phyloP scores from a whole-genome alignment of 768 basidiomycete species.

The Lactarius akahatsu region DNA sequence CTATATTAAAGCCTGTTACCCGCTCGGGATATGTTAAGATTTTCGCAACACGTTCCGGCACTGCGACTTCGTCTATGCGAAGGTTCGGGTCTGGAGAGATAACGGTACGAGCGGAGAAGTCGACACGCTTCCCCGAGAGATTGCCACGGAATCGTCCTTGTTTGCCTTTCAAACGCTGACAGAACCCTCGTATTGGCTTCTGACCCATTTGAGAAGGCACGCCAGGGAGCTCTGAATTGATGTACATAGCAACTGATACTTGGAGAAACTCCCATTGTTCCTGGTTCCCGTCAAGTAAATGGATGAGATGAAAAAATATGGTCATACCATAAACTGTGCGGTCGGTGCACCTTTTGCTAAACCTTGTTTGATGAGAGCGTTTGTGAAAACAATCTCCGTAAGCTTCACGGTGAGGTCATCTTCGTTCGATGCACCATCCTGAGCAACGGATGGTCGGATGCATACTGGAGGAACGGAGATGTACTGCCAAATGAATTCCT shows the following conservation, averaged over 20 bases:
- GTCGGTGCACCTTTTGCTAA: conserved; percentile 86
- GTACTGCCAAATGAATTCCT: conserved; percentile 99
- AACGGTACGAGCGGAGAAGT: conserved; percentile 97
- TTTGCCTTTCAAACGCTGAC: conserved; percentile 97
- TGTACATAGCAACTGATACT: conserved; percentile 92
- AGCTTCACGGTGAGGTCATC: conserved; percentile 98
- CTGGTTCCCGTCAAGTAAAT: conserved; percentile 40
- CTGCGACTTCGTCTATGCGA: conserved; percentile 96
- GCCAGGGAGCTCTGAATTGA: conserved; percentile 96
- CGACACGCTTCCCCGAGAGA: conserved; percentile 97
- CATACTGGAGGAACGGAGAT: conserved; percentile 97
- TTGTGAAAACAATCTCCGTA: conserved; percentile 94
- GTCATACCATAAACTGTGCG: conserved; percentile 77
- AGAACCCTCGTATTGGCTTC: conserved; percentile 96
- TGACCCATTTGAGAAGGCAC: conserved; percentile 83
- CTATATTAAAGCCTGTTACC: conserved; percentile 89
- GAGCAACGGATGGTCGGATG: conserved; percentile 94
- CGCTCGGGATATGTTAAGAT: conserved; percentile 95
- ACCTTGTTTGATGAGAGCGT: conserved; percentile 88
- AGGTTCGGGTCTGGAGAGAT: conserved; percentile 99
- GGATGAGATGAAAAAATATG: conserved; percentile 14
- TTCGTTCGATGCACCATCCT: conserved; percentile 97
- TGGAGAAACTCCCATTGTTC: conserved; percentile 99
- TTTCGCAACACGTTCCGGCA: conserved; percentile 93
- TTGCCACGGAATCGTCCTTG: conserved; percentile 99